Evolutionary conservation across 768 basidiomycete genomes (phyloP).

Genomic region (Termitomyces heimii): DNA sequence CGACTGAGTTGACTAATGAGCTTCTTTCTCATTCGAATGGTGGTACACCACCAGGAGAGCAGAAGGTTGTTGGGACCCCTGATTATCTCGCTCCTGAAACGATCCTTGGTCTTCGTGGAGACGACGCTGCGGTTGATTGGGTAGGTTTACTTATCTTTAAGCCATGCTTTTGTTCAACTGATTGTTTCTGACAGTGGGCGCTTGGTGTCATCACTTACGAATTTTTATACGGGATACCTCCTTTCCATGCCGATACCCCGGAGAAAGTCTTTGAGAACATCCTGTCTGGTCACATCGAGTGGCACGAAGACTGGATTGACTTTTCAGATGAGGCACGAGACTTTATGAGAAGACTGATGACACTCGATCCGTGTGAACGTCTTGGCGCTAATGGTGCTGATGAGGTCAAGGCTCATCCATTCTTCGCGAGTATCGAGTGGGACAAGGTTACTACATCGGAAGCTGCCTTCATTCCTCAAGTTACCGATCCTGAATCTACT

Average conservation of each 20-base stretch:
- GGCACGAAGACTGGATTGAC: constrained; percentile 93
- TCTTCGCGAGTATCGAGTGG: constrained; percentile 92
- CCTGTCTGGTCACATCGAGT: constrained; percentile 87
- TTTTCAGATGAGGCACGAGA: constrained; percentile 82
- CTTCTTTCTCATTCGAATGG: constrained; percentile 70
- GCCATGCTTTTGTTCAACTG: not conserved
- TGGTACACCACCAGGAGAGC: constrained; percentile 73
- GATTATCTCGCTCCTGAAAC: constrained; percentile 97
- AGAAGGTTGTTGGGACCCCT: constrained; percentile 96
- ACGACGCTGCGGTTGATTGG: constrained; percentile 97
- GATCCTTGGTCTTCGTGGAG: constrained; percentile 90
- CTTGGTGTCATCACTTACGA: constrained; percentile 98
- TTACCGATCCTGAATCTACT: constrained; percentile 96
- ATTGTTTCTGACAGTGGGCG: constrained; percentile 72
- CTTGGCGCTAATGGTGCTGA: constrained; percentile 84
- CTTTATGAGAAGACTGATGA: constrained; percentile 85
- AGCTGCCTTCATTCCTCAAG: constrained; percentile 93
- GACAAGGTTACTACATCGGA: constrained; percentile 81
- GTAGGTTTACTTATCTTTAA: constrained; percentile 37
- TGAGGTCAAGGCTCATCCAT: constrained; percentile 90
- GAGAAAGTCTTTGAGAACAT: constrained; percentile 99
- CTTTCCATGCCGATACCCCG: constrained; percentile 96
- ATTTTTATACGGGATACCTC: constrained; percentile 94
- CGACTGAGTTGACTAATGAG: constrained; percentile 78
- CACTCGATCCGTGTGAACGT: constrained; percentile 69